These are phyloP conservation scores for Hypomyces perniciosus DNA, from an alignment of 2,329 filamentous ascomycete genomes.

Conservation along the genomic window DNA sequence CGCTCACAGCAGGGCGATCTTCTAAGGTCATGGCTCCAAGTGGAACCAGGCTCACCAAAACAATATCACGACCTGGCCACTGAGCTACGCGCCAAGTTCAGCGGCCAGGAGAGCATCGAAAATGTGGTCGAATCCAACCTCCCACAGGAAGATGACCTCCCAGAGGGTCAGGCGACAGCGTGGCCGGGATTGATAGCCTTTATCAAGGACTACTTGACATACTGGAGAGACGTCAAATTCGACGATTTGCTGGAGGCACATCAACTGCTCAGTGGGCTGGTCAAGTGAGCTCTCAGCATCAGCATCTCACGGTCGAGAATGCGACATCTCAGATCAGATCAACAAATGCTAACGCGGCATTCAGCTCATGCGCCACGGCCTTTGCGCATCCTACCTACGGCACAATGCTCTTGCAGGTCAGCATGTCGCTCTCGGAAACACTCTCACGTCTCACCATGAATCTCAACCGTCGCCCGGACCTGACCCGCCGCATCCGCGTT, in stretches of 20 bases:
- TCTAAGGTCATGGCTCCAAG: conserved; percentile 64
- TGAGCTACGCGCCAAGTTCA: conserved; percentile 59
- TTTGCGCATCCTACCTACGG: conserved; percentile 75
- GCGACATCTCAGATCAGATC: too few species aligned
- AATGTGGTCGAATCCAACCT: conserved; percentile 58
- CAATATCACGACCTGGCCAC: conserved; percentile 62
- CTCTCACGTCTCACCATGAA: conserved; percentile 79
- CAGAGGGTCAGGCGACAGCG: conserved; percentile 56
- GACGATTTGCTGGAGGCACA: conserved; percentile 71
- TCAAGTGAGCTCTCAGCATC: conserved; percentile 53
- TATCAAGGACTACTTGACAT: conserved; percentile 73
- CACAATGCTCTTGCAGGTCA: conserved; percentile 73
- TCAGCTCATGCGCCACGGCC: conserved; percentile 74
- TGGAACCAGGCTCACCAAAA: conserved; percentile 64
- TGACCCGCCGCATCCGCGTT: conserved; percentile 61
- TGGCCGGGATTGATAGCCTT: conserved; percentile 78
- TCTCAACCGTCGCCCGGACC: conserved; percentile 71
- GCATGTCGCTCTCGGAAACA: conserved; percentile 73
- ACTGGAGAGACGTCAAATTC: conserved; percentile 74
- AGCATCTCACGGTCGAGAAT: neutral
- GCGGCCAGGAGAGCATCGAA: conserved; percentile 47
- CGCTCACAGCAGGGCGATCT: conserved; percentile 56
- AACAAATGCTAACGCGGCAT: neutral
- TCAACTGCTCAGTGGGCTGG: conserved; percentile 63
- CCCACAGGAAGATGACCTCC: conserved; percentile 57